Conservation (phyloP, 345 rosid genomes). For the Acer negundo region DNA sequence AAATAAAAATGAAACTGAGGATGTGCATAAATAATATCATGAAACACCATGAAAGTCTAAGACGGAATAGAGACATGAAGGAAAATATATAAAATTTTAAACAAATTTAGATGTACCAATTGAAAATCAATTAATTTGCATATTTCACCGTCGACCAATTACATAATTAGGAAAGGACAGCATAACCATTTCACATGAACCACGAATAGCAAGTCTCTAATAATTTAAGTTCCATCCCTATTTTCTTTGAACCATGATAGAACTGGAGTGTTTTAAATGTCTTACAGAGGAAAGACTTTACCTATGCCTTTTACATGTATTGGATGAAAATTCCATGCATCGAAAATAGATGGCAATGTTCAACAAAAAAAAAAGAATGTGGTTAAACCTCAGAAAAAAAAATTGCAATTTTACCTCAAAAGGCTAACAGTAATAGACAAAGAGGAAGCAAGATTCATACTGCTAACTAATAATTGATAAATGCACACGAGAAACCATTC, state of each 20-base stretch:
- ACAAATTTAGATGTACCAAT: background rate
- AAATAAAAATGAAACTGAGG: background rate
- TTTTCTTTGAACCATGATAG: background rate
- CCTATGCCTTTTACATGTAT: background rate
- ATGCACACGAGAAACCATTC: background rate
- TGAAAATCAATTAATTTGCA: background rate
- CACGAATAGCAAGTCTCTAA: background rate
- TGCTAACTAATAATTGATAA: background rate
- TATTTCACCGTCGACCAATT: background rate
- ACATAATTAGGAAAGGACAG: background rate
- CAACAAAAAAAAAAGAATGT: background rate
- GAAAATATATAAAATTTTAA: background rate
- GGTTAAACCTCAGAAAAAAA: background rate
- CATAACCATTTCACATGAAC: background rate
- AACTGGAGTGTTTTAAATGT: background rate
- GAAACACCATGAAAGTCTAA: background rate
- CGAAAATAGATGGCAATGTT: background rate
- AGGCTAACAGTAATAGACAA: background rate
- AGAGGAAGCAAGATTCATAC: background rate
- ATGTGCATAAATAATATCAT: background rate
- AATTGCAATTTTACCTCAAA: background rate
- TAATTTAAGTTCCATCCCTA: background rate
- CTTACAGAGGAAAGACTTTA: background rate
- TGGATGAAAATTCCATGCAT: slow-evolving; percentile 4
- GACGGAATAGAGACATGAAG: slow-evolving; percentile 5